These are phyloP conservation scores for Collybia mongolica DNA, from an alignment of 768 basidiomycete genomes.

Conservation along the genomic window DNA sequence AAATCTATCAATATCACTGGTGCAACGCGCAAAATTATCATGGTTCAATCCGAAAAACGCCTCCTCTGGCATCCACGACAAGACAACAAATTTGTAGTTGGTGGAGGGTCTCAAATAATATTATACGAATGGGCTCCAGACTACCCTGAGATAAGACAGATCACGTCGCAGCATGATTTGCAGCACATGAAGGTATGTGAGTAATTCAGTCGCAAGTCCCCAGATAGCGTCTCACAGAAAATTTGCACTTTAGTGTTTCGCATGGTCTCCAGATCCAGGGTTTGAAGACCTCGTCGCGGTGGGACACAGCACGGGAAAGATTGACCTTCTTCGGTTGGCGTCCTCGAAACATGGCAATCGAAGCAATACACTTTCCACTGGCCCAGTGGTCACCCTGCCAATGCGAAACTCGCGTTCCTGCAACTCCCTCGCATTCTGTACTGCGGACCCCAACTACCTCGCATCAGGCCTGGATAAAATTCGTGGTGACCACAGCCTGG, in stretches of 20 bases:
- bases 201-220: background rate
- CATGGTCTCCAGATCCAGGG: constrained; percentile 74
- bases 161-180: constrained; percentile 72
- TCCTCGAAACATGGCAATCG: constrained; percentile 57
- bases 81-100: constrained; percentile 73
- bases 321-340: constrained; percentile 73
- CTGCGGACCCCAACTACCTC: constrained; percentile 67
- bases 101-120: constrained; percentile 72
- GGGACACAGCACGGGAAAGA: constrained; percentile 65
- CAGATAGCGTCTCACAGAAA: background rate
- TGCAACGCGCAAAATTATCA: constrained; percentile 5
- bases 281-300: constrained; percentile 79
- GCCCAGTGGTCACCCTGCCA: constrained; percentile 57
- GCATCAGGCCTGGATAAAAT: constrained; percentile 82
- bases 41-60: constrained; percentile 50
- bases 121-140: constrained; percentile 74
- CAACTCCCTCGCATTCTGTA: constrained; percentile 70
- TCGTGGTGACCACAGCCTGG: constrained; percentile 67
- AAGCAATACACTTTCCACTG: constrained; percentile 53
- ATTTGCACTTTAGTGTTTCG: constrained; percentile 59
- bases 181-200: constrained; percentile 69
- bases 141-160: constrained; percentile 67
- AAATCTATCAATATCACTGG: no score
- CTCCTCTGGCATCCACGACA: constrained; percentile 79
- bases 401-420: constrained; percentile 68